Evolutionary conservation across 108 stramenopile species (phyloP).

Genomic region (Mayamaea pseudoterrestris): DNA sequence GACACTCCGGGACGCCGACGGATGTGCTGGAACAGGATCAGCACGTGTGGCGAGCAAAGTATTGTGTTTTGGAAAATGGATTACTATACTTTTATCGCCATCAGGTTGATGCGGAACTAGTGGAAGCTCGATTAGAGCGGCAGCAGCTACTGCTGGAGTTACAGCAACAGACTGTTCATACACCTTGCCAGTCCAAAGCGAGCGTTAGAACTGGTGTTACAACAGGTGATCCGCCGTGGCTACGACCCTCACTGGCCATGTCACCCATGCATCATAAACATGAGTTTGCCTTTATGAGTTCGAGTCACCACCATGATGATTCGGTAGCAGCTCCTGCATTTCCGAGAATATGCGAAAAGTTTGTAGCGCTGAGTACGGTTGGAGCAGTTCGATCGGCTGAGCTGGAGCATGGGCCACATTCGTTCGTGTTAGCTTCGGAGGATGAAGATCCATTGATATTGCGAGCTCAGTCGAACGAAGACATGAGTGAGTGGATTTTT

Average conservation of each 20-base stretch:
- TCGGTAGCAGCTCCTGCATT: not conserved
- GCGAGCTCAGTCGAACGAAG: slow-evolving; percentile 32
- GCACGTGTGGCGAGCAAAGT: slow-evolving; percentile 65
- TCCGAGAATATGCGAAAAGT: slow-evolving; percentile 49
- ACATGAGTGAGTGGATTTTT: slow-evolving; percentile 73
- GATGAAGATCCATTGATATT: slow-evolving; percentile 30
- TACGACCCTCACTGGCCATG: slow-evolving; percentile 7
- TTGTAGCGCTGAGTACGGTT: slow-evolving; percentile 53
- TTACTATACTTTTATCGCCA: slow-evolving; percentile 69
- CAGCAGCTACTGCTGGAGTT: too few relatives aligned
- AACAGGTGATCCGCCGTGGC: too few relatives aligned
- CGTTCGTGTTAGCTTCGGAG: slow-evolving; percentile 51
- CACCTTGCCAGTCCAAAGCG: too few relatives aligned
- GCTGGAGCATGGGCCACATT: slow-evolving; percentile 41
- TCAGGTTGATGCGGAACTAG: slow-evolving; percentile 37
- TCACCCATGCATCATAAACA: too few relatives aligned
- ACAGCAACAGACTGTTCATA: too few relatives aligned
- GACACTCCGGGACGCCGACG: too few relatives aligned
- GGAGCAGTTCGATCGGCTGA: slow-evolving; percentile 62
- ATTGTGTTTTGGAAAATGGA: slow-evolving; percentile 63
- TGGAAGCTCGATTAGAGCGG: slow-evolving; percentile 56
- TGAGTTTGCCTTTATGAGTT: slow-evolving; percentile 4
- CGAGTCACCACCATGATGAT: not conserved
- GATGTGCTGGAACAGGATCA: slow-evolving; percentile 25
- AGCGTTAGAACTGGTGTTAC: not conserved